These are phyloP conservation scores for Solanum sejunctum DNA, from an alignment of 257 asterid genomes.

Conservation along the genomic window DNA sequence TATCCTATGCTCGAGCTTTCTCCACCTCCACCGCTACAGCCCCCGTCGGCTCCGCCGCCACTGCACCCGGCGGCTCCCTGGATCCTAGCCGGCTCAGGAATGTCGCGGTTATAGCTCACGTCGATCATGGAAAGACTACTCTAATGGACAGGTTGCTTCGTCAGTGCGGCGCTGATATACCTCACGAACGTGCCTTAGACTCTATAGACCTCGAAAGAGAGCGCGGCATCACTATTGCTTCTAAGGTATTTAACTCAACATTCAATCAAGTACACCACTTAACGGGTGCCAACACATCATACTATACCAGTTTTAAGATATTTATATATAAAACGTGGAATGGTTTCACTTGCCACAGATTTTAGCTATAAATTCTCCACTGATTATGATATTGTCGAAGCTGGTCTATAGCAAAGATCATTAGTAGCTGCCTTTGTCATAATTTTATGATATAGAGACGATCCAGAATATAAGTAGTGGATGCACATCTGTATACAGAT, in stretches of 20 bases:
- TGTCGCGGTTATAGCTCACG: slow-evolving; percentile 96
- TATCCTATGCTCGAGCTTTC: slow-evolving; percentile 23
- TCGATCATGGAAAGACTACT: slow-evolving; percentile 96
- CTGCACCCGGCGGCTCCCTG: slow-evolving; percentile 19
- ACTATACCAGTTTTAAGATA: too few relatives aligned
- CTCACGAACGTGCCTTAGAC: slow-evolving; percentile 92
- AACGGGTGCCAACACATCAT: too few relatives aligned
- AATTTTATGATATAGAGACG: neutral
- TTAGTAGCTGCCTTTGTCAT: neutral
- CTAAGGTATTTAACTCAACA: slow-evolving; percentile 44
- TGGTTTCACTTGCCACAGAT: too few relatives aligned
- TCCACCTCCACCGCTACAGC: slow-evolving; percentile 41
- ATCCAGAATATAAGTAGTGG: neutral
- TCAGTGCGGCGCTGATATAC: slow-evolving; percentile 96
- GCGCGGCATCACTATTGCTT: slow-evolving; percentile 93
- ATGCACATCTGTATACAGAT: neutral
- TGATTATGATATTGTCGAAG: neutral
- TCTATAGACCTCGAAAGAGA: slow-evolving; percentile 91
- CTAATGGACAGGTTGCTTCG: slow-evolving; percentile 97
- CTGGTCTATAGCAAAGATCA: neutral
- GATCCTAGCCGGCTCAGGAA: slow-evolving; percentile 70
- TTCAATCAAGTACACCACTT: too few relatives aligned
- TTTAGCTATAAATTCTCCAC: neutral
- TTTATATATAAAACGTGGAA: too few relatives aligned
- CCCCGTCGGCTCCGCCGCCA: slow-evolving; percentile 18